Conservation (phyloP, 148 eudicot genomes). For the Tetragonia tetragonoides region DNA sequence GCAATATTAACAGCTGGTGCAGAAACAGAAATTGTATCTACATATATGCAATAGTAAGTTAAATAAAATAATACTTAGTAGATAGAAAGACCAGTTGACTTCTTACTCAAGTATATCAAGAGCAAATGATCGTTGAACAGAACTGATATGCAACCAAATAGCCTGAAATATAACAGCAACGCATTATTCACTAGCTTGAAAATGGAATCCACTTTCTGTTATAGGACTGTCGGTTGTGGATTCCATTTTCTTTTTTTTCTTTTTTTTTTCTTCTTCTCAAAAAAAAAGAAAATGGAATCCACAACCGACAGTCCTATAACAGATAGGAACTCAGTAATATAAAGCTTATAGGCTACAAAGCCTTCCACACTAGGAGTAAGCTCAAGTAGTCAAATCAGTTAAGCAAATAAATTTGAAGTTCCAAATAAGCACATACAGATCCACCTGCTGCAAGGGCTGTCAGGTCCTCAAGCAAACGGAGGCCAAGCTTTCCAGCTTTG, state of each 20-base stretch:
- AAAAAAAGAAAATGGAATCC: background rate
- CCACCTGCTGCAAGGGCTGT: constrained; percentile 99
- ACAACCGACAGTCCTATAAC: background rate
- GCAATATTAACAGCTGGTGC: background rate
- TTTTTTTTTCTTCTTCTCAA: too few relatives aligned
- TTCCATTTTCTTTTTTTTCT: too few relatives aligned
- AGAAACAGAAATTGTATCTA: background rate
- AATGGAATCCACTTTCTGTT: too few relatives aligned
- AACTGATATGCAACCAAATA: constrained; percentile 67
- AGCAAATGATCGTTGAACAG: constrained; percentile 84
- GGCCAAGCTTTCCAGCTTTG: constrained; percentile 79
- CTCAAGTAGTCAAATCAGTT: constrained; percentile 6
- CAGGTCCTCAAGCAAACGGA: constrained; percentile 90
- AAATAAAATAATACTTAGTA: constrained; percentile 9
- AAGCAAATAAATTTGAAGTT: constrained; percentile 17
- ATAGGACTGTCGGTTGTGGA: too few relatives aligned
- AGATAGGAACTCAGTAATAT: background rate
- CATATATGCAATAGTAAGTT: constrained; percentile 5
- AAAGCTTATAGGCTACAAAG: background rate
- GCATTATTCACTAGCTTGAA: constrained; percentile 1
- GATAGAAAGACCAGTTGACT: constrained; percentile 23
- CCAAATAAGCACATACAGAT: constrained; percentile 92
- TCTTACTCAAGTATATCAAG: constrained; percentile 98
- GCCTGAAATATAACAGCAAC: constrained; percentile 52
- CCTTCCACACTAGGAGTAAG: background rate